phyloP scores from a whole-genome alignment of 192 early-diverging fungal genomes.

The Phlyctochytrium bullatum region DNA sequence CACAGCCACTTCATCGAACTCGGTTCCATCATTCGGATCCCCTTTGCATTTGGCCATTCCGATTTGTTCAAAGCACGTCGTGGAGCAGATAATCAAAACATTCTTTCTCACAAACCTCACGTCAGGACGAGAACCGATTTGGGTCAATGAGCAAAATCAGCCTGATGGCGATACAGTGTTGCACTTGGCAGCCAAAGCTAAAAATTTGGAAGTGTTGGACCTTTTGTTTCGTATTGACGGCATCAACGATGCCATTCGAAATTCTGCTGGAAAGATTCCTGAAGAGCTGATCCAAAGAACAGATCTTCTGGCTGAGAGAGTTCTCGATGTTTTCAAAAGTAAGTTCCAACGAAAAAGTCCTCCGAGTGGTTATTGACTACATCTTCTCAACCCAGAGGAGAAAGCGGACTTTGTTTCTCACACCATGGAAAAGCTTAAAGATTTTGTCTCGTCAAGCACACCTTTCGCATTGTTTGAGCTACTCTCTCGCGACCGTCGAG shows the following conservation, averaged over 20 bases:
- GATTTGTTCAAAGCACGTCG: constrained; percentile 24
- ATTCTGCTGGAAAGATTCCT: constrained; percentile 62
- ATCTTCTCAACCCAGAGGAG: constrained; percentile 10
- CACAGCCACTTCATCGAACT: background rate
- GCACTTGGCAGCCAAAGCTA: constrained; percentile 69
- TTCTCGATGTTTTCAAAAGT: constrained; percentile 22
- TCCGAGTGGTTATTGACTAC: background rate
- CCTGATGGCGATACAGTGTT: constrained; percentile 68
- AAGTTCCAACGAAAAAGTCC: background rate
- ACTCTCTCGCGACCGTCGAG: constrained; percentile 53
- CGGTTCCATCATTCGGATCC: constrained; percentile 27
- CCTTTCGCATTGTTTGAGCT: constrained; percentile 54
- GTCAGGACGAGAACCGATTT: background rate
- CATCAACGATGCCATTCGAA: constrained; percentile 65
- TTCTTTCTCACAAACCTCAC: constrained; percentile 11
- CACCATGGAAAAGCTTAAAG: constrained; percentile 8
- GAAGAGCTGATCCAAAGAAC: constrained; percentile 47
- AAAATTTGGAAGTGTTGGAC: constrained; percentile 64
- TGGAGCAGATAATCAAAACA: constrained; percentile 20
- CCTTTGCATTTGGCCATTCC: constrained; percentile 38
- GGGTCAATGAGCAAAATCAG: constrained; percentile 41
- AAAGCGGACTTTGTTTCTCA: constrained; percentile 43
- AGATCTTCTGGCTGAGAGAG: constrained; percentile 11
- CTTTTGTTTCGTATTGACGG: constrained; percentile 61
- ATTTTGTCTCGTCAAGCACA: constrained; percentile 17